These are phyloP conservation scores for Pseudocercospora fuligena DNA, from an alignment of 2,329 filamentous ascomycete genomes.

Conservation along the genomic window DNA sequence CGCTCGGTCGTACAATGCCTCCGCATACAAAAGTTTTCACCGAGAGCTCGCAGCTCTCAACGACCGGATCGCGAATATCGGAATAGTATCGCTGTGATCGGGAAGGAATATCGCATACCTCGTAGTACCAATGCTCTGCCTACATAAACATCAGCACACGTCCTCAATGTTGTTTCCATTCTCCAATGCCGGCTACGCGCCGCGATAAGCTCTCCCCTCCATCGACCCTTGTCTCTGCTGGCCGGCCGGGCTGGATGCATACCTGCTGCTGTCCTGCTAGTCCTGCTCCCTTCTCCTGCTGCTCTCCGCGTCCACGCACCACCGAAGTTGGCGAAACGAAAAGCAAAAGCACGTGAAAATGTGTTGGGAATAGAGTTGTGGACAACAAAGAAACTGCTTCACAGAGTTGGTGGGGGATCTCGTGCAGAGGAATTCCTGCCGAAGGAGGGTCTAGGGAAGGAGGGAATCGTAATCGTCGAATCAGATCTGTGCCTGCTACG, in stretches of 20 bases:
- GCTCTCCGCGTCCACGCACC: slow-evolving; percentile 13
- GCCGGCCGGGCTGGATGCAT: background rate
- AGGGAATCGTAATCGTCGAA: background rate
- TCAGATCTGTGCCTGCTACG: background rate
- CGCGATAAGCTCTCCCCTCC: slow-evolving; percentile 13
- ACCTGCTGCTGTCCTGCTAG: slow-evolving; percentile 3
- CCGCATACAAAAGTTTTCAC: slow-evolving; percentile 21
- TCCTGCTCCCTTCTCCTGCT: slow-evolving; percentile 9
- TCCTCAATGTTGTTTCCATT: slow-evolving; percentile 10
- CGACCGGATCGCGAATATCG: background rate
- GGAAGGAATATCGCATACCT: slow-evolving; percentile 24
- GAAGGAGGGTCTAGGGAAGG: slow-evolving; percentile 4
- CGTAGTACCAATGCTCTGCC: slow-evolving; percentile 28
- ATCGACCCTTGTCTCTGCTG: background rate
- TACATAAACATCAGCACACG: slow-evolving; percentile 20
- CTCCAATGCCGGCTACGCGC: slow-evolving; percentile 9
- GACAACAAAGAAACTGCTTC: background rate
- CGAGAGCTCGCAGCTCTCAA: slow-evolving; percentile 6
- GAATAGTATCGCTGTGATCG: background rate
- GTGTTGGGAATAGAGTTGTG: slow-evolving; percentile 5
- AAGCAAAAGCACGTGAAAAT: slow-evolving; percentile 2
- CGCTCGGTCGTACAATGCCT: slow-evolving; percentile 20
- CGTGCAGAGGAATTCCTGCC: slow-evolving; percentile 1
- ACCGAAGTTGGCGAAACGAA: slow-evolving; percentile 13
- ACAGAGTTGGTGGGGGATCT: slow-evolving; percentile 6